Conservation (phyloP, 2,329 filamentous ascomycete genomes). For the Didymellaceae sp. region DNA sequence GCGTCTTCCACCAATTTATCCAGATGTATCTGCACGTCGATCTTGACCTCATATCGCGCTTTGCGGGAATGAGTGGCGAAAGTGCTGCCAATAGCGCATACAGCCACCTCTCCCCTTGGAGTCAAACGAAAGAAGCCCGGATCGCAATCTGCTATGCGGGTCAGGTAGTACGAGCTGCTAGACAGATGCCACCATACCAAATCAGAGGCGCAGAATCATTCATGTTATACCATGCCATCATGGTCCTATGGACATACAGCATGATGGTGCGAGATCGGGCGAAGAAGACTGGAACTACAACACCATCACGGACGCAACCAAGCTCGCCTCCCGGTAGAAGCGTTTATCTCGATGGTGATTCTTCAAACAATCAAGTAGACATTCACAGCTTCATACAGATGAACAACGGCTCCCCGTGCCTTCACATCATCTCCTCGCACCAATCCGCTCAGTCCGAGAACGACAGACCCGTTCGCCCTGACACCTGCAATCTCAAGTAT, state of each 20-base stretch:
- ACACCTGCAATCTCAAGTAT: constrained; percentile 20
- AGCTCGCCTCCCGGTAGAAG: neutral
- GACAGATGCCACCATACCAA: constrained; percentile 25
- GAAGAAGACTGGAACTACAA: constrained; percentile 20
- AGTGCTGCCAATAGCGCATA: constrained; percentile 67
- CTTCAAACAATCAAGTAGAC: constrained; percentile 8
- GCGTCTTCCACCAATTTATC: constrained; percentile 57
- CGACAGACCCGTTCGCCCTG: neutral
- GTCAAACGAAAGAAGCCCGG: constrained; percentile 25
- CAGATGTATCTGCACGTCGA: constrained; percentile 69
- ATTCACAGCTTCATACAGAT: constrained; percentile 21
- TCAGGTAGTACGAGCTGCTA: constrained; percentile 24
- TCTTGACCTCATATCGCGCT: constrained; percentile 68
- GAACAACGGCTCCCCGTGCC: constrained; percentile 18
- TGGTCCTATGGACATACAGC: constrained; percentile 36
- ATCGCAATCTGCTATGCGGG: constrained; percentile 28
- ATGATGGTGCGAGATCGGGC: constrained; percentile 29
- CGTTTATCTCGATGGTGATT: constrained; percentile 20
- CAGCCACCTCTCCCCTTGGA: constrained; percentile 64
- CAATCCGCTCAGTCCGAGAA: neutral
- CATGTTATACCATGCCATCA: constrained; percentile 28
- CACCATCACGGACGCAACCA: constrained; percentile 4
- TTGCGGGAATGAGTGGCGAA: constrained; percentile 69
- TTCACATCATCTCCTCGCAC: constrained; percentile 11
- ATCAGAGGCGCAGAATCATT: constrained; percentile 28